These are phyloP conservation scores for Antitrichia curtipendula DNA, from an alignment of 225 moss, liverwort and hornwort species.

Conservation along the genomic window DNA sequence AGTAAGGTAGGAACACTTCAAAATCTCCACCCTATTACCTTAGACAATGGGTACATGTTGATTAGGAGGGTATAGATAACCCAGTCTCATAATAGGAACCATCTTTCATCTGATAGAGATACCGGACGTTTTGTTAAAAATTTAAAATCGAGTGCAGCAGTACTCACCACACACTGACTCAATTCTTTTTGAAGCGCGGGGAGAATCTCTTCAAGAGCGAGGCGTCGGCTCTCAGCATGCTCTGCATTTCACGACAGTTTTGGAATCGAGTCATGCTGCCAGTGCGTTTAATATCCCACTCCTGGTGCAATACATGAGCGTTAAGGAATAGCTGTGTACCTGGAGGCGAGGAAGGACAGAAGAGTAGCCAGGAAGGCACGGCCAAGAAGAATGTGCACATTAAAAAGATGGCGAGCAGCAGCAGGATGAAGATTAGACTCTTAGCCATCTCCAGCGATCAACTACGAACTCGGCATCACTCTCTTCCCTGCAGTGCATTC, in stretches of 20 bases:
- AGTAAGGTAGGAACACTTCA: background rate
- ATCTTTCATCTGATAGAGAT: background rate
- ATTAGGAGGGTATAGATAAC: background rate
- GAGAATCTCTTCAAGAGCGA: background rate
- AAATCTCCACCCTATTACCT: background rate
- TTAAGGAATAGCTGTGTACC: background rate
- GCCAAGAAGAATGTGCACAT: constrained; percentile 2
- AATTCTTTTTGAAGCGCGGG: constrained; percentile 1
- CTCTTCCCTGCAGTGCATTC: background rate
- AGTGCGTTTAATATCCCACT: background rate
- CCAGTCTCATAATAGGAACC: background rate
- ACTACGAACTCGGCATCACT: background rate
- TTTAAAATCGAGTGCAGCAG: background rate
- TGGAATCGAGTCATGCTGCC: background rate
- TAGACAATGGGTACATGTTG: background rate
- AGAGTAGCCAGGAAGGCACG: background rate
- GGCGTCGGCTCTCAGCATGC: background rate
- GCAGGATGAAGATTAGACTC: background rate
- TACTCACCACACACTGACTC: constrained; percentile 23
- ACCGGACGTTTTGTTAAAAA: accelerated
- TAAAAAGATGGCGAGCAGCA: background rate
- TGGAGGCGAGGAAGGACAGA: background rate
- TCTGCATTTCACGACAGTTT: background rate
- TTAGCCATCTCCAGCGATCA: background rate
- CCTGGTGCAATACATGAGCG: background rate